phyloP scores from a whole-genome alignment of 2,329 filamentous ascomycete species.

The Penicillium sp. region DNA sequence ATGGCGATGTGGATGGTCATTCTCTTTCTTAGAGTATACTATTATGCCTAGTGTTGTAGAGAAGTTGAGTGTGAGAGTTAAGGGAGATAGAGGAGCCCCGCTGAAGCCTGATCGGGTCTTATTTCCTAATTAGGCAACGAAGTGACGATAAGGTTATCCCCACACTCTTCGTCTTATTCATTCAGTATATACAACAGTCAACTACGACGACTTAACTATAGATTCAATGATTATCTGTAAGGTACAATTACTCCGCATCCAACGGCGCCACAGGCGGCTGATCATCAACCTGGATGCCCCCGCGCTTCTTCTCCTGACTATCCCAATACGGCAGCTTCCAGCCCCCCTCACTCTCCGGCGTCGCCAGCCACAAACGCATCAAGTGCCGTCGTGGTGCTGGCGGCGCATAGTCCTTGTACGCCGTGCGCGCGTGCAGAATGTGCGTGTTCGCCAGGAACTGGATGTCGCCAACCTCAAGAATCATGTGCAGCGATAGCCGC shows the following conservation, averaged over 20 bases:
- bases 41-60: background rate
- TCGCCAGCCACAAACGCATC: conserved; percentile 79
- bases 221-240: no score
- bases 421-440: conserved; percentile 75
- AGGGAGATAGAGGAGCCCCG: background rate
- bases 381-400: conserved; percentile 70
- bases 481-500: conserved; percentile 73
- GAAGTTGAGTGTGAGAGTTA: no score
- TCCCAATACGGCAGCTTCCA: conserved; percentile 83
- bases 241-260: conserved; percentile 62
- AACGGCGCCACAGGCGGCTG: conserved; percentile 69
- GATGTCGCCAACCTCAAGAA: conserved; percentile 81
- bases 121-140: conserved; percentile 11
- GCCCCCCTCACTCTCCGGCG: conserved; percentile 75
- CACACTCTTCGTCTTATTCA: background rate
- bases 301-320: conserved; percentile 77
- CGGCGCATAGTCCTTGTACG: conserved; percentile 68
- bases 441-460: conserved; percentile 81
- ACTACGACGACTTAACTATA: no score
- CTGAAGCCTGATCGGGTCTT: no score
- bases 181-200: background rate
- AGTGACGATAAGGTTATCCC: conserved; percentile 4
- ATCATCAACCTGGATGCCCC: conserved; percentile 83
- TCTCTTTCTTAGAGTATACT: no score
- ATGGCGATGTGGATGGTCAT: conserved; percentile 33